phyloP scores from a whole-genome alignment of 169 alveolate genomes.

The Eimeria acervulina region DNA sequence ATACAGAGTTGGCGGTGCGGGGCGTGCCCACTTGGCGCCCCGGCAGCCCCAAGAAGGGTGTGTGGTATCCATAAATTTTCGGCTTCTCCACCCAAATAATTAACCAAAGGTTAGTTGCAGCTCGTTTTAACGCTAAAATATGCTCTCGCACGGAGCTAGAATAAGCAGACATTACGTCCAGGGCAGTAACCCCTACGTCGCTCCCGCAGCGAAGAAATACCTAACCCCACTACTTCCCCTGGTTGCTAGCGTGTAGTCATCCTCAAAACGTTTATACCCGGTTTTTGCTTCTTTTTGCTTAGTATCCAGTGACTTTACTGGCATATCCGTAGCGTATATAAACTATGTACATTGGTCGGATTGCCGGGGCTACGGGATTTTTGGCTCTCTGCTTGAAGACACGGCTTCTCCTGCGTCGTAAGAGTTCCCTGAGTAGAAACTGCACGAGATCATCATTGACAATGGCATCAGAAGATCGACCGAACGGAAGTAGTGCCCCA shows the following conservation, averaged over 20 bases:
- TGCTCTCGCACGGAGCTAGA: neutral
- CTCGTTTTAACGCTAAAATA: neutral
- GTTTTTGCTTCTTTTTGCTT: neutral
- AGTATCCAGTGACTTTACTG: neutral
- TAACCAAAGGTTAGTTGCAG: neutral
- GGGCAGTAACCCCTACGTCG: neutral
- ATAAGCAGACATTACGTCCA: neutral
- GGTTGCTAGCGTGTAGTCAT: neutral
- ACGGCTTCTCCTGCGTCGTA: neutral
- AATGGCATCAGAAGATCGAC: neutral
- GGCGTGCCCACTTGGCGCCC: neutral
- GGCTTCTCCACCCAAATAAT: neutral
- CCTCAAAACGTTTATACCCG: neutral
- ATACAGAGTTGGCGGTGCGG: slow-evolving; percentile 26
- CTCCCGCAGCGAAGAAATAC: neutral
- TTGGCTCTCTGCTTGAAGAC: neutral
- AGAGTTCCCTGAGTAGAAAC: neutral
- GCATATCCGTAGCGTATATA: neutral
- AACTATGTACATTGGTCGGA: neutral
- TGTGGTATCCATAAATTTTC: neutral
- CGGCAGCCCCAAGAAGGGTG: neutral
- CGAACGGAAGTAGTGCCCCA: neutral
- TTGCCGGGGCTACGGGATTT: slow-evolving; percentile 28
- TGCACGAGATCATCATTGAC: neutral
- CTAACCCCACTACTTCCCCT: neutral